These are phyloP conservation scores for Cercospora beticola DNA, from an alignment of 2,329 filamentous ascomycete genomes.

Conservation along the genomic window DNA sequence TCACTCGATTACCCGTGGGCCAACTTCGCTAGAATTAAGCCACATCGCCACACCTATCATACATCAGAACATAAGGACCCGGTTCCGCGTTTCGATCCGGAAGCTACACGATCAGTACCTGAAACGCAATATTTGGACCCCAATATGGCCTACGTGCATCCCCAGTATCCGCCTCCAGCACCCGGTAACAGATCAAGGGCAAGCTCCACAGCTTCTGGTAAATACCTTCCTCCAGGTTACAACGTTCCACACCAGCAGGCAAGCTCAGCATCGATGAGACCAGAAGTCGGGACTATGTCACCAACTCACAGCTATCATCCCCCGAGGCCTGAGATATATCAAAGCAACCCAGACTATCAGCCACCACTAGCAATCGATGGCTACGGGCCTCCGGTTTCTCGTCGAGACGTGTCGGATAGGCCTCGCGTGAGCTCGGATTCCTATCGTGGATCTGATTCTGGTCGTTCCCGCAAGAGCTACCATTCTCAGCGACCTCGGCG, in stretches of 20 bases:
- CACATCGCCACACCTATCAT: not conserved
- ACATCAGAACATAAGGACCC: not conserved
- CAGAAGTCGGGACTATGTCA: conserved; percentile 2
- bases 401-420: not conserved
- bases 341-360: conserved; percentile 6
- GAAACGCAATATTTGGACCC: conserved; percentile 7
- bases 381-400: not conserved
- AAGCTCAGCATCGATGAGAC: not conserved
- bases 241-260: not conserved
- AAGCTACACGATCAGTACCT: conserved; percentile 1
- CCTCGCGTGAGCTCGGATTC: conserved; percentile 16
- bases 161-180: conserved; percentile 3
- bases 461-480: conserved; percentile 5
- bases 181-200: conserved; percentile 5
- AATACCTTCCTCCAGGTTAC: conserved; percentile 12
- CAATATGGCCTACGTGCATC: conserved; percentile 2
- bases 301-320: conserved; percentile 4
- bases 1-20: not conserved
- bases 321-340: conserved; percentile 10
- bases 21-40: not conserved
- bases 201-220: conserved; percentile 15
- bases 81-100: not conserved
- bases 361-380: conserved; percentile 13
- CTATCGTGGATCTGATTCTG: conserved; percentile 1
- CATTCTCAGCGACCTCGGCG: not conserved